phyloP scores from a whole-genome alignment of 2,329 filamentous ascomycete genomes.

The Grosmannia clavigera region DNA sequence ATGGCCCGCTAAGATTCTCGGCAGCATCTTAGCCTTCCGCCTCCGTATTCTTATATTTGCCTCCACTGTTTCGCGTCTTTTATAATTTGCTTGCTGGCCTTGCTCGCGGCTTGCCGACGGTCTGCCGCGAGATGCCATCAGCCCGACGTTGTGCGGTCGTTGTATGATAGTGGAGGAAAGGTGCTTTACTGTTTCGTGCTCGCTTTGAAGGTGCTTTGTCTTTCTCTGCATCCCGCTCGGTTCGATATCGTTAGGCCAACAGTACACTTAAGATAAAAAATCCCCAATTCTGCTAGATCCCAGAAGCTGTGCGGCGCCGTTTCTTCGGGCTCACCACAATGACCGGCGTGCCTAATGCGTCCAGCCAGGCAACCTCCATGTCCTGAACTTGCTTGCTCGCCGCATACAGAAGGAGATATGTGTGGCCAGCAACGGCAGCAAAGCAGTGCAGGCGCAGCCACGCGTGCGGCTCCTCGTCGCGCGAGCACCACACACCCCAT shows the following conservation, averaged over 20 bases:
- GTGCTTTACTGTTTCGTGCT: background rate
- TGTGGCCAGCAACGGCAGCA: slow-evolving; percentile 58
- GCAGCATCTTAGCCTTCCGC: background rate
- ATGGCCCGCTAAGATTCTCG: background rate
- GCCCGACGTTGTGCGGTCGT: background rate
- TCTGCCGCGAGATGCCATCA: background rate
- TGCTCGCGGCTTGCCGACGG: background rate
- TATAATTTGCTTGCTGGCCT: background rate
- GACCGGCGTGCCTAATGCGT: slow-evolving; percentile 43
- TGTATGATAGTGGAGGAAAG: slow-evolving; percentile 4
- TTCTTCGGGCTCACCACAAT: slow-evolving; percentile 24
- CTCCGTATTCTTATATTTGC: background rate
- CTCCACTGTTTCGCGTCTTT: background rate
- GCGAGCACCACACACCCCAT: slow-evolving; percentile 52
- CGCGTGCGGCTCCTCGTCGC: slow-evolving; percentile 26
- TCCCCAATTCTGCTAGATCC: background rate
- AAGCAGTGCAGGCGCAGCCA: slow-evolving; percentile 63
- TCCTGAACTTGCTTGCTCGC: slow-evolving; percentile 51
- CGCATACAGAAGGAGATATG: slow-evolving; percentile 64
- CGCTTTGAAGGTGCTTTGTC: background rate
- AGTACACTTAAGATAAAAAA: background rate
- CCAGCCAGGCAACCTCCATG: slow-evolving; percentile 53
- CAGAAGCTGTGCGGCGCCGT: background rate
- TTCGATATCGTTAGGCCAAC: background rate
- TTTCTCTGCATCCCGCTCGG: background rate